Evolutionary conservation across 441 rosid genomes (phyloP), one percentile per base, ranked within the genome.

Genomic region (Theobroma grandiflorum): DNA sequence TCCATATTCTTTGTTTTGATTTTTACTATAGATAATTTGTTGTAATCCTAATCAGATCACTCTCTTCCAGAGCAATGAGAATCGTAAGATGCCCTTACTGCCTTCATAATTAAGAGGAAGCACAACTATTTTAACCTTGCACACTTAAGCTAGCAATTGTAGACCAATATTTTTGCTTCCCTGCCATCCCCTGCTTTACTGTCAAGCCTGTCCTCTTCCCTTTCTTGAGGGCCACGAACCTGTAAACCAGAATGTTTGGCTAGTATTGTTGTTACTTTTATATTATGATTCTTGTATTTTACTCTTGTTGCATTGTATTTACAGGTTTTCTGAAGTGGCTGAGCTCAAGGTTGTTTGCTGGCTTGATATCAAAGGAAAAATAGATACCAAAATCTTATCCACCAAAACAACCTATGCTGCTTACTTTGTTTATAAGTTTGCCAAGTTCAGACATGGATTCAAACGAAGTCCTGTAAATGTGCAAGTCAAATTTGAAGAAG

Each of bases 301-400:
- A 45, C 42, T 40, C 0, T 8, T 53, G n/a, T 14, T 53, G 4
- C 58, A 14, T 11, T 53, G 64, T 37, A 65, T 64, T 62, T 68
- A 42, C 72, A 89, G 93, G 74, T 90, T 90, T 59, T 4, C 79
- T 2, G 73, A 78, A 75, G 87, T 82, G 69, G 87, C 86, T 26
- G 68, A 77, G 73, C 88, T 90, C 33, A 37, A 8, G 18, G 0
- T 0, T 16, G 88, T 84, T 33, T 86, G 82, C 38, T 88, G 87
- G 86, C 49, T 89, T 61, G 83, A 85, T 16, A 47, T 88, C 0
- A 22, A 11, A 15, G 86, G 81, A 1, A 45, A 8, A 45, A 45
- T 84, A 11, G 74, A 69, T 40, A 69, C 82, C 9, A 62, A 8
- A 43, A 61, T 14, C 22, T 52, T 82, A 37, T 82, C 85, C 1